These are phyloP conservation scores for Claviceps fusiformis DNA, from an alignment of 2,329 filamentous ascomycete genomes.

Conservation along the genomic window DNA sequence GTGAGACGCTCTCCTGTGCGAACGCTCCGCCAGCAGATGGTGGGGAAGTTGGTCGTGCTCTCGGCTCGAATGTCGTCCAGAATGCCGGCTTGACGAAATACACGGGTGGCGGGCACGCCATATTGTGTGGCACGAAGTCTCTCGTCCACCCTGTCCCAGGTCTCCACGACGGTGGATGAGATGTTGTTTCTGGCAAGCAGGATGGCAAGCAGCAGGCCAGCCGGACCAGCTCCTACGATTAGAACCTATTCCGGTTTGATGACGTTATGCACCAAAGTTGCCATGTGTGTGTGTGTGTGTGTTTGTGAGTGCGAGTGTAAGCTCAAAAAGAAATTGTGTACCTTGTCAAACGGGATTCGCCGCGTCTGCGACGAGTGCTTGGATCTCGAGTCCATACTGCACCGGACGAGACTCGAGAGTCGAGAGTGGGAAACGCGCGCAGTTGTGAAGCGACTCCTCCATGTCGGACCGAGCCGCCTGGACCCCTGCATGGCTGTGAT, in stretches of 20 bases:
- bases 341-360: too few relatives aligned
- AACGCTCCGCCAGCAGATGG: conserved; percentile 12
- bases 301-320: too few relatives aligned
- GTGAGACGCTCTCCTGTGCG: conserved; percentile 9
- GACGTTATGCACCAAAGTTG: neutral
- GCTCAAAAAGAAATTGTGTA: too few relatives aligned
- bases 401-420: too few relatives aligned
- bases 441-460: too few relatives aligned
- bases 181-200: conserved; percentile 12
- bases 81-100: conserved; percentile 11
- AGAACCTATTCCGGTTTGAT: conserved; percentile 3
- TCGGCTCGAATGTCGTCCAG: conserved; percentile 13
- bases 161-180: conserved; percentile 15
- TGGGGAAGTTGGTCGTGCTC: conserved; percentile 10
- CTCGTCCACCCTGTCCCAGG: conserved; percentile 13
- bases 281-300: too few relatives aligned
- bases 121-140: conserved; percentile 20
- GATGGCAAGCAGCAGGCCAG: conserved; percentile 11
- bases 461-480: too few relatives aligned
- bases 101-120: conserved; percentile 8
- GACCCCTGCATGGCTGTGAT: too few relatives aligned
- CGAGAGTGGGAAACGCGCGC: too few relatives aligned
- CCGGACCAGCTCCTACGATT: conserved; percentile 12
- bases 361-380: too few relatives aligned
- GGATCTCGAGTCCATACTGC: too few relatives aligned